phyloP scores from a whole-genome alignment of 768 basidiomycete species.

The Auricularia heimuer region DNA sequence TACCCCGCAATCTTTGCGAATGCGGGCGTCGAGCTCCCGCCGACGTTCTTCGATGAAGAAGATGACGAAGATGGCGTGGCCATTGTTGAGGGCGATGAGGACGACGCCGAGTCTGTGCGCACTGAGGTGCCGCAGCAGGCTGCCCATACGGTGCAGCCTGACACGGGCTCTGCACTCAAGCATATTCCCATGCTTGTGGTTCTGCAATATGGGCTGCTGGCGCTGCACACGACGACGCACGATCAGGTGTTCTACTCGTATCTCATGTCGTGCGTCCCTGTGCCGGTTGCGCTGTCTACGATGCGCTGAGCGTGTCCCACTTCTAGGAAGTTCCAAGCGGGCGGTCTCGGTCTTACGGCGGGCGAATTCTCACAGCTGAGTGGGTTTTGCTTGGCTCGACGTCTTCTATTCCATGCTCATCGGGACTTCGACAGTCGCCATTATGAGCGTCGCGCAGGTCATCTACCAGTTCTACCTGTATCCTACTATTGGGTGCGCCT shows the following conservation, averaged over 20 bases:
- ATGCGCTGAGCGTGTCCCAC: no score
- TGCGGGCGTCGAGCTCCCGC: background rate
- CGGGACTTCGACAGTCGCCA: constrained; percentile 43
- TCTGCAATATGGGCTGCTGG: constrained; percentile 84
- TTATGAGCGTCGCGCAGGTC: constrained; percentile 93
- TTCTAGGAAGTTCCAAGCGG: constrained; percentile 62
- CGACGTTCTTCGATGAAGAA: background rate
- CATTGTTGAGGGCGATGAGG: background rate
- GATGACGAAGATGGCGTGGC: background rate
- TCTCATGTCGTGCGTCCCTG: constrained; percentile 60
- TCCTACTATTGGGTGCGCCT: constrained; percentile 32
- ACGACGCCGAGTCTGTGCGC: background rate
- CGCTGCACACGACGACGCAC: constrained; percentile 81
- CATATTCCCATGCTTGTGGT: constrained; percentile 80
- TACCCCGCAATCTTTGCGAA: background rate
- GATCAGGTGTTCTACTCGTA: constrained; percentile 89
- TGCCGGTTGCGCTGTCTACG: no score
- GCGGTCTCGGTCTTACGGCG: constrained; percentile 84
- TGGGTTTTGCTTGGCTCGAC: constrained; percentile 25
- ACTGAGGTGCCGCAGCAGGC: background rate
- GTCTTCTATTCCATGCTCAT: background rate
- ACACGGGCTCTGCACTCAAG: constrained; percentile 55
- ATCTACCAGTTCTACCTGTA: constrained; percentile 86
- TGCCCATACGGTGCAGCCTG: constrained; percentile 19
- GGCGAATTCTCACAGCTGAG: constrained; percentile 88